These are phyloP conservation scores for Myotisia sp. DNA, from an alignment of 2,329 filamentous ascomycete species.

Conservation along the genomic window DNA sequence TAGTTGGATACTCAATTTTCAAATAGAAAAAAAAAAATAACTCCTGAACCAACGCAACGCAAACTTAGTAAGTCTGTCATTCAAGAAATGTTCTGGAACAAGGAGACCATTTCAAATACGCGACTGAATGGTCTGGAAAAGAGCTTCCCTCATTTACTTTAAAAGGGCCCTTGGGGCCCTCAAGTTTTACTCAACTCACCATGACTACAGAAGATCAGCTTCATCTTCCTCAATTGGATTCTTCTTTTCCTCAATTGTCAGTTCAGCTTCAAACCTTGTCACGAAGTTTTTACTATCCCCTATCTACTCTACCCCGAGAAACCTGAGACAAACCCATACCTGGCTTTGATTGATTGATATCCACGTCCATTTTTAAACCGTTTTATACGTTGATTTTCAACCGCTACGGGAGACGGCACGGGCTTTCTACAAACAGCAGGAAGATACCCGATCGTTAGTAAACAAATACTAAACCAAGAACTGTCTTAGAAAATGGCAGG, in stretches of 20 bases:
- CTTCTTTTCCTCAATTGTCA: neutral
- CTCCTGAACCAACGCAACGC: slow-evolving; percentile 3
- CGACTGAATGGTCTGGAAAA: too few relatives aligned
- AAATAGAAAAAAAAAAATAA: too few relatives aligned
- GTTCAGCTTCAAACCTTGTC: too few relatives aligned
- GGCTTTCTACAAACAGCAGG: slow-evolving; percentile 14
- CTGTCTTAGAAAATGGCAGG: too few relatives aligned
- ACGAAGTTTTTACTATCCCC: neutral
- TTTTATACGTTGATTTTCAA: slow-evolving; percentile 6
- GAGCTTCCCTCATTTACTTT: too few relatives aligned
- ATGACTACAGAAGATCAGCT: neutral
- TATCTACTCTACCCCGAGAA: neutral
- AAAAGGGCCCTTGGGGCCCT: too few relatives aligned
- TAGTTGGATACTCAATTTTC: slow-evolving; percentile 8
- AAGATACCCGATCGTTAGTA: slow-evolving; percentile 16
- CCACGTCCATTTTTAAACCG: slow-evolving; percentile 6
- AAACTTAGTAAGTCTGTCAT: slow-evolving; percentile 4
- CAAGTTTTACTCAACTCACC: too few relatives aligned
- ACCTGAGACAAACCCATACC: neutral
- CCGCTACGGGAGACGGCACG: slow-evolving; percentile 15
- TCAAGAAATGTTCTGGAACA: slow-evolving; percentile 5
- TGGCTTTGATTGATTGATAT: neutral
- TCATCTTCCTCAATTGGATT: neutral
- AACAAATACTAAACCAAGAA: too few relatives aligned
- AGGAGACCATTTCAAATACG: slow-evolving; percentile 1